phyloP scores from a whole-genome alignment of 345 rosid species.

The Pistacia integerrima region DNA sequence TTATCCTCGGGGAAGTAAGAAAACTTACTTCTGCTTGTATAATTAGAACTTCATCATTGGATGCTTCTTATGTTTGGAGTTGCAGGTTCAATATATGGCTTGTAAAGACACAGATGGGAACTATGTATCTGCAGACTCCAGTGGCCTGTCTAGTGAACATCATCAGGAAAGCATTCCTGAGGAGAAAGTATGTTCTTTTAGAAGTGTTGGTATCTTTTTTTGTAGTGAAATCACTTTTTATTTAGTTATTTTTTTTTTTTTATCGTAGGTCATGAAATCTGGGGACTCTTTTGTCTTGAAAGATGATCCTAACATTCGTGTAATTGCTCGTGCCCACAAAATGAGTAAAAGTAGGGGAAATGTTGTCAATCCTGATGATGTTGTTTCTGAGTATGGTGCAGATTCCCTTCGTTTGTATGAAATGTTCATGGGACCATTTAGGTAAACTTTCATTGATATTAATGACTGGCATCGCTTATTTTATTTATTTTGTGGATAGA shows the following conservation, averaged over 20 bases:
- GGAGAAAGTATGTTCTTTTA: slow-evolving; percentile 57
- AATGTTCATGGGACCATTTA: slow-evolving; percentile 99
- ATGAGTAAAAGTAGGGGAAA: slow-evolving; percentile 99
- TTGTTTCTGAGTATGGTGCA: slow-evolving; percentile 85
- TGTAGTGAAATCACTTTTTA: background rate
- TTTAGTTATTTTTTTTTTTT: slow-evolving; percentile 2
- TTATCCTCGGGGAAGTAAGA: slow-evolving; percentile 94
- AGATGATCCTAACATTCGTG: slow-evolving; percentile 56
- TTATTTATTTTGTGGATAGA: slow-evolving; percentile 1
- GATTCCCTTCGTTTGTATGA: slow-evolving; percentile 95
- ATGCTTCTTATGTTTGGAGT: slow-evolving; percentile 30
- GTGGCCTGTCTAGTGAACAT: slow-evolving; percentile 43
- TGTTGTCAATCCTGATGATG: slow-evolving; percentile 92
- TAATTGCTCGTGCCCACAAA: slow-evolving; percentile 78
- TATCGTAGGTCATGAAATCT: slow-evolving; percentile 62
- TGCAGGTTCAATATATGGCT: slow-evolving; percentile 86
- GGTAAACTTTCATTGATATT: slow-evolving; percentile 41
- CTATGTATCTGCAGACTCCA: slow-evolving; percentile 65
- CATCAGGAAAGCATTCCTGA: slow-evolving; percentile 63
- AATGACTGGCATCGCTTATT: background rate
- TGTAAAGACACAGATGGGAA: slow-evolving; percentile 70
- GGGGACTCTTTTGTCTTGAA: slow-evolving; percentile 79
- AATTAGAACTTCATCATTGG: slow-evolving; percentile 12
- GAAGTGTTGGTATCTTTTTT: slow-evolving; percentile 14
- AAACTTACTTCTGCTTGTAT: slow-evolving; percentile 8